These are phyloP conservation scores for Penicillium sp. DNA, from an alignment of 2,329 filamentous ascomycete genomes.

Conservation along the genomic window DNA sequence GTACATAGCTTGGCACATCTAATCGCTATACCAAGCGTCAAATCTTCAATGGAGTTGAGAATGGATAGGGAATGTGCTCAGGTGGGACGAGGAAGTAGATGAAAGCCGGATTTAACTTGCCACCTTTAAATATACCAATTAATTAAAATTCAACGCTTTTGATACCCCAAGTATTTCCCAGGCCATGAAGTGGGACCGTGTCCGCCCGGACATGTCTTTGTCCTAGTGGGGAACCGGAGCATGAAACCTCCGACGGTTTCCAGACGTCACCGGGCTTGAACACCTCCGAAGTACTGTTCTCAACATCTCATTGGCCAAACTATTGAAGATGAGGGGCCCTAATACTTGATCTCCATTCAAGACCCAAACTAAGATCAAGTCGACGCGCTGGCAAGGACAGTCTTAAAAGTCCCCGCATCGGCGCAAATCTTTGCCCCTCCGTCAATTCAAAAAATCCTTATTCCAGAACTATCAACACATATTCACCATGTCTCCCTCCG, in stretches of 20 bases:
- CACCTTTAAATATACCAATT: neutral
- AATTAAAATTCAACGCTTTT: neutral
- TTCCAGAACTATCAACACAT: neutral
- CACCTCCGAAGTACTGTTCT: constrained; percentile 4
- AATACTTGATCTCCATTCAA: constrained; percentile 2
- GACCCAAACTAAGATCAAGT: constrained; percentile 3
- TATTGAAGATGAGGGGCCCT: constrained; percentile 4
- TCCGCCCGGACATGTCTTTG: constrained; percentile 14
- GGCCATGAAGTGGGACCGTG: too few species aligned
- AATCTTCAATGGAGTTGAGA: neutral
- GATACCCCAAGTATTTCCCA: too few species aligned
- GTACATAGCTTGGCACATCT: too few species aligned
- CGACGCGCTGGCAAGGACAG: neutral
- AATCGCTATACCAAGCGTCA: too few species aligned
- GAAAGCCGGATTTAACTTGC: too few species aligned
- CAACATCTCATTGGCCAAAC: constrained; percentile 3
- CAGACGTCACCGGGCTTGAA: constrained; percentile 3
- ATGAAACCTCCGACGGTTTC: neutral
- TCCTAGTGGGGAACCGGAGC: constrained; percentile 5
- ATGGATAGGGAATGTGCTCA: too few species aligned
- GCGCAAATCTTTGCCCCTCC: constrained; percentile 8
- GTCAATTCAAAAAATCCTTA: neutral
- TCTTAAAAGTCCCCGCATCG: constrained; percentile 12
- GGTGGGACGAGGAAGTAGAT: too few species aligned
- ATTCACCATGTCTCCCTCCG: constrained; percentile 19